Percentiles rank a stretch among this genome's conserved stretches.
phyloP scores from a whole-genome alignment of 371 early-diverging fungal genomes.

The Mucor sp. region DNA sequence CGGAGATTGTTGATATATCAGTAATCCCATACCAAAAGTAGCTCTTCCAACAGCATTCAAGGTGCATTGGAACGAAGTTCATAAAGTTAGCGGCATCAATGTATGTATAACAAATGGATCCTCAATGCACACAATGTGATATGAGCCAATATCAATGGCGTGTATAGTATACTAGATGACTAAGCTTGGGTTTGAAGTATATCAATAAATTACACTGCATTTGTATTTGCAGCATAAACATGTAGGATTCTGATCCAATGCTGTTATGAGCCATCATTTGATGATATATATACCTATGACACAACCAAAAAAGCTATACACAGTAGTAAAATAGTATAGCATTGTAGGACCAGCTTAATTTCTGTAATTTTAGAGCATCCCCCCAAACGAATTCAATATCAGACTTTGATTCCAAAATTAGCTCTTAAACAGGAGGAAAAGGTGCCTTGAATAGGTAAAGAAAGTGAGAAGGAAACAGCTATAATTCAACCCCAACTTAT shows the following conservation, averaged over 20 bases:
- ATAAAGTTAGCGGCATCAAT: no score
- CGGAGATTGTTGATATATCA: no score
- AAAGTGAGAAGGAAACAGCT: background rate
- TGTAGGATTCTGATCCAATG: no score
- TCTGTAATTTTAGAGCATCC: background rate
- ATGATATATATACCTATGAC: background rate
- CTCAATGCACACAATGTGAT: no score
- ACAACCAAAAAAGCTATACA: background rate
- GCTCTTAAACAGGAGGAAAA: conserved; percentile 6
- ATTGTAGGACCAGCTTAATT: background rate
- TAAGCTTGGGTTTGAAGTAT: no score
- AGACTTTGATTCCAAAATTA: conserved; percentile 5
- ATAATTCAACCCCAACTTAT: conserved; percentile 2
- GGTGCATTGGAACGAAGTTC: no score
- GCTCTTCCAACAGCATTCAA: no score
- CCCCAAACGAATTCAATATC: background rate
- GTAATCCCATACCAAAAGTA: no score
- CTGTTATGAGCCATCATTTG: no score
- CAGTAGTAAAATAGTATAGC: background rate
- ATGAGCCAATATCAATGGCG: no score
- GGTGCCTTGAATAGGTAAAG: conserved; percentile 7
- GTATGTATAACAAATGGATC: no score
- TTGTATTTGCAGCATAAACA: background rate
- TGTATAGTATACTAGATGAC: no score
- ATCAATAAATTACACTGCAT: background rate